Conservation (phyloP, 148 eudicot genomes). For the Gaultheria prostrata region DNA sequence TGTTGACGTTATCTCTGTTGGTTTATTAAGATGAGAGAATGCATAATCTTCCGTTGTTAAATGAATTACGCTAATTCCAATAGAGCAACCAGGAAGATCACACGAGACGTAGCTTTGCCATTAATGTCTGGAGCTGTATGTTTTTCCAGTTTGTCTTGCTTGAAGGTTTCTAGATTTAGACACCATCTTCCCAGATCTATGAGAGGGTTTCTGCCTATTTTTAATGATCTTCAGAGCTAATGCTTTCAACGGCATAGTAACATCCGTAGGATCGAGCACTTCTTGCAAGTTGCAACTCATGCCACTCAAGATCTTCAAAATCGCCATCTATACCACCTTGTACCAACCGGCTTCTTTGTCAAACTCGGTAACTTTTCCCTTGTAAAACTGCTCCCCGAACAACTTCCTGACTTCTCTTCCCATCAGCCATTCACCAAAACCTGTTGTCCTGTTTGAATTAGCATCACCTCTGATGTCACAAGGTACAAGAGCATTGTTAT, state of each 20-base stretch:
- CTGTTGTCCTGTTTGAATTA: slow-evolving; percentile 25
- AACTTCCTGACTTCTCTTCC: slow-evolving; percentile 68
- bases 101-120: no score
- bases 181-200: slow-evolving; percentile 20
- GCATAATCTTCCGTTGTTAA: no score
- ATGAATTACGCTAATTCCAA: no score
- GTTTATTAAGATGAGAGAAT: no score
- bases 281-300: slow-evolving; percentile 56
- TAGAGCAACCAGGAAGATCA: no score
- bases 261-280: slow-evolving; percentile 64
- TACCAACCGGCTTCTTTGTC: slow-evolving; percentile 75
- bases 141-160: not conserved
- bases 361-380: slow-evolving; percentile 55
- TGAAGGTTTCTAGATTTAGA: slow-evolving; percentile 9
- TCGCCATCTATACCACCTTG: slow-evolving; percentile 76
- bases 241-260: slow-evolving; percentile 59
- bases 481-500: slow-evolving; percentile 15
- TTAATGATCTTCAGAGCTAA: slow-evolving; percentile 51
- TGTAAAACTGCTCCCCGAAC: slow-evolving; percentile 44
- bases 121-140: no score
- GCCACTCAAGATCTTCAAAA: slow-evolving; percentile 85
- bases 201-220: slow-evolving; percentile 35
- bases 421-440: slow-evolving; percentile 66
- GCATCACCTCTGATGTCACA: slow-evolving; percentile 21
- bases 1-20: no score